Evolutionary conservation across 2,329 filamentous ascomycete species (phyloP), one percentile per base, ranked within the genome.

Genomic region (Xylariaceae sp.): DNA sequence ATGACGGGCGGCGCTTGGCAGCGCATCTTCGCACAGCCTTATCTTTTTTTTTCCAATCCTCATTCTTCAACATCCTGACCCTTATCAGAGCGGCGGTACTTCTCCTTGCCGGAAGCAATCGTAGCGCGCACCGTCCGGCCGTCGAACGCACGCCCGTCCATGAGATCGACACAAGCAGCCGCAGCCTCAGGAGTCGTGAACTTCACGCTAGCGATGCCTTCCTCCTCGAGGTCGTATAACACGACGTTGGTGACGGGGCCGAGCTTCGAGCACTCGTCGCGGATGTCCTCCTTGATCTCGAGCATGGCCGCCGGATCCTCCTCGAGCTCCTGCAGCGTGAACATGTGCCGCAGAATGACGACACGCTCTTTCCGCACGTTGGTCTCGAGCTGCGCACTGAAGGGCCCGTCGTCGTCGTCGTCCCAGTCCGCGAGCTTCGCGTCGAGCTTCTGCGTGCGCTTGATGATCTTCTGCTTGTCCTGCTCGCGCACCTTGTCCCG

Each of bases 341-440:
- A 99, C 88, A 96, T 96, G 74, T 96, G 86, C 68, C 91, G 91
- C 59, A 99, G 76, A 53, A 97, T 86, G 23, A 96, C 92, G 13
- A 90, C 79, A 70, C 92, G 95, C 65, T 92, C 89, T 74, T 83
- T 88, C 65, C 78, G 80, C 48, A 74, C 71, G 35, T 67, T 69
- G 8, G 72, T 79, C n/a, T 81, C 79, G 20, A 84, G 66, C 20
- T 77, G 72, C 1, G 62, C 67, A 3, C 69, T 78, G 57, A 75
- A 82, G 21, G 87, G 82, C 13, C 47, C 41, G 37, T 59, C 50
- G 49, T 93, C 88, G 69, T 97, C 92, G 67, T 97, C 93, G 67
- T 91, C 89, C 94, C 94, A 99, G 72, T 97, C 92, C 3, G 92
- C 89, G 27, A 97, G 83, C 74, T 93, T 92, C 42, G 91, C 93